A percentile compares a stretch with the other conserved stretches of the same genome.
phyloP scores from a whole-genome alignment of 2,329 filamentous ascomycete species.

The Ophiocordyceps sinensis region DNA sequence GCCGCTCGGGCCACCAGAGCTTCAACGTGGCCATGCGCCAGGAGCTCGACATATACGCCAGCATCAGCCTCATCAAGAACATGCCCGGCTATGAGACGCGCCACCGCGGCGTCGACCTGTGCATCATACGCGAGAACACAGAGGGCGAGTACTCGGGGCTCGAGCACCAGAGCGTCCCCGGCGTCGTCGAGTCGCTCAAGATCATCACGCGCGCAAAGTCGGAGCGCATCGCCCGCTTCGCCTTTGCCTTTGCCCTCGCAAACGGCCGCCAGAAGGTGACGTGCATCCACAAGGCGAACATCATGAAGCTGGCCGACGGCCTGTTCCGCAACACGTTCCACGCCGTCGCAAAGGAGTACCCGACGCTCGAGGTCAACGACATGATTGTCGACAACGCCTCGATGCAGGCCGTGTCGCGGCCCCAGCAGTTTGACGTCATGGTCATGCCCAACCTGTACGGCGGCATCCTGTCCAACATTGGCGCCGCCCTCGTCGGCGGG shows the following conservation, averaged over 20 bases:
- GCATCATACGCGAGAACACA: conserved; percentile 99
- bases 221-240: conserved; percentile 98
- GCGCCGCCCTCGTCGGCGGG: conserved; percentile 89
- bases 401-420: conserved; percentile 94
- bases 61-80: conserved; percentile 97
- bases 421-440: conserved; percentile 98
- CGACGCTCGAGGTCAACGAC: conserved; percentile 89
- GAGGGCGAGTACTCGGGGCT: conserved; percentile 99
- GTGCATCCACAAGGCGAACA: conserved; percentile 99
- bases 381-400: conserved; percentile 99
- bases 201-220: conserved; percentile 99
- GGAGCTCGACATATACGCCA: conserved; percentile 99
- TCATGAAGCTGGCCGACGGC: conserved; percentile 99
- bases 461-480: conserved; percentile 97
- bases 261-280: conserved; percentile 99
- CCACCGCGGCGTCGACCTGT: conserved; percentile 93
- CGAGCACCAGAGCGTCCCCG: conserved; percentile 92
- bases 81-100: conserved; percentile 96
- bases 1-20: conserved; percentile 91
- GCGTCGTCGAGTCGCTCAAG: conserved; percentile 98
- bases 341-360: conserved; percentile 84
- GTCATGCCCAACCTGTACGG: conserved; percentile 99
- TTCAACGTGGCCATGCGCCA: conserved; percentile 99
- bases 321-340: conserved; percentile 98
- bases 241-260: conserved; percentile 92